phyloP scores from a whole-genome alignment of 805 yeast species.

The fission yeast (Schizosaccharomyces pombe) region DNA sequence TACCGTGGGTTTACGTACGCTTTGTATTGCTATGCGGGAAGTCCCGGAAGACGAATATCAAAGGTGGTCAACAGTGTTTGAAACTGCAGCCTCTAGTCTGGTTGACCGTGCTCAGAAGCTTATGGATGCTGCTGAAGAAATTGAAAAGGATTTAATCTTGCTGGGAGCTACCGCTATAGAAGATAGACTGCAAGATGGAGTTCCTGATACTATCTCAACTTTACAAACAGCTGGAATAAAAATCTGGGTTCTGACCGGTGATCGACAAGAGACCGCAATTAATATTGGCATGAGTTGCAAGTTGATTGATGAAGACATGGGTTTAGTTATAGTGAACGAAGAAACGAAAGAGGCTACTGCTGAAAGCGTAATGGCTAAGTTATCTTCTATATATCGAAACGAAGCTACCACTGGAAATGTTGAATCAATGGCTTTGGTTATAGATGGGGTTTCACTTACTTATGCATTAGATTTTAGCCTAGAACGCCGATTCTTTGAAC shows the following conservation, averaged over 20 bases:
- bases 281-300: constrained; percentile 97
- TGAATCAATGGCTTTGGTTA: constrained; percentile 65
- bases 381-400: constrained; percentile 31
- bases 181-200: constrained; percentile 93
- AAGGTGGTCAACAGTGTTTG: constrained; percentile 41
- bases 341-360: constrained; percentile 55
- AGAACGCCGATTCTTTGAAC: constrained; percentile 51
- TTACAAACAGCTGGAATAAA: constrained; percentile 91
- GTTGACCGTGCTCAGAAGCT: constrained; percentile 49
- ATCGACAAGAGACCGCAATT: constrained; percentile 93
- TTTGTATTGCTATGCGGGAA: constrained; percentile 73
- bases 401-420: constrained; percentile 27
- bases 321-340: constrained; percentile 69
- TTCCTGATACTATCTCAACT: constrained; percentile 88
- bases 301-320: constrained; percentile 86
- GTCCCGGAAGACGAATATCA: constrained; percentile 57
- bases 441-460: constrained; percentile 79
- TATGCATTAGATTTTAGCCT: constrained; percentile 65
- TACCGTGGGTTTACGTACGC: constrained; percentile 78
- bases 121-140: constrained; percentile 72
- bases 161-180: constrained; percentile 97
- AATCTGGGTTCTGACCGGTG: constrained; percentile 95
- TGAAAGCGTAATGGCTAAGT: constrained; percentile 47
- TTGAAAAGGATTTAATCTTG: constrained; percentile 55
- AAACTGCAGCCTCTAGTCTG: constrained; percentile 63